A percentile compares a stretch with the other conserved stretches of the same genome.
Conservation (phyloP, 2,329 filamentous ascomycete species). For the Lithohypha guttulata region DNA sequence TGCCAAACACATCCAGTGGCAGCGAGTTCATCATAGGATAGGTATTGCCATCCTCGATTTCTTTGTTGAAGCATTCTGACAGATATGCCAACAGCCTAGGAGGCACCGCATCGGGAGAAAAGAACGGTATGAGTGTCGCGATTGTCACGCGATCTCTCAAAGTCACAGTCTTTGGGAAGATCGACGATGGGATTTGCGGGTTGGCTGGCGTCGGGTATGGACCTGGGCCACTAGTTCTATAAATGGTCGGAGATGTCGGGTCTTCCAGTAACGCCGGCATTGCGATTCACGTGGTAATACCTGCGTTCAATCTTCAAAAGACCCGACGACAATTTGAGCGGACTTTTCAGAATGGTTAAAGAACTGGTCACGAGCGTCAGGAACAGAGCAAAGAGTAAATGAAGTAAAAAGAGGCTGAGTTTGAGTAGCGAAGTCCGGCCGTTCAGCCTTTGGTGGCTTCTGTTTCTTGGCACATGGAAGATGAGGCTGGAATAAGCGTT, state of each 20-base stretch:
- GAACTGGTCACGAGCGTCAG: too few relatives aligned
- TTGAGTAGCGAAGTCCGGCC: too few relatives aligned
- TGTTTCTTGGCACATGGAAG: too few relatives aligned
- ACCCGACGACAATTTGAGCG: constrained; percentile 7
- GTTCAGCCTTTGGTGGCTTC: too few relatives aligned
- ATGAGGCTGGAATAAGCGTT: too few relatives aligned
- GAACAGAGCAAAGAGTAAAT: background rate
- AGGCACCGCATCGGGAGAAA: constrained; percentile 66
- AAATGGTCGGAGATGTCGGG: constrained; percentile 58
- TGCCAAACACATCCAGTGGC: constrained; percentile 60
- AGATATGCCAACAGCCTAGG: constrained; percentile 64
- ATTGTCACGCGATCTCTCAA: constrained; percentile 74
- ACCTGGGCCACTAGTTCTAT: constrained; percentile 54
- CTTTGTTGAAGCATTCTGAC: constrained; percentile 73
- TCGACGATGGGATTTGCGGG: constrained; percentile 55
- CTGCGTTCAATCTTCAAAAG: constrained; percentile 1
- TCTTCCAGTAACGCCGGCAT: constrained; percentile 76
- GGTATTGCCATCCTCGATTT: constrained; percentile 84
- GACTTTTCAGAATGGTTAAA: too few relatives aligned
- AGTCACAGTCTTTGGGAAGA: constrained; percentile 65
- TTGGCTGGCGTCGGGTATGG: constrained; percentile 54
- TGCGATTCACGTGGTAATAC: constrained; percentile 9
- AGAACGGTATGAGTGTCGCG: constrained; percentile 74
- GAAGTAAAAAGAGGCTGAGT: background rate
- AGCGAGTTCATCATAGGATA: constrained; percentile 79